Evolutionary conservation across 306 rosid species (phyloP).

Genomic region (Astragalus glycyphyllos): DNA sequence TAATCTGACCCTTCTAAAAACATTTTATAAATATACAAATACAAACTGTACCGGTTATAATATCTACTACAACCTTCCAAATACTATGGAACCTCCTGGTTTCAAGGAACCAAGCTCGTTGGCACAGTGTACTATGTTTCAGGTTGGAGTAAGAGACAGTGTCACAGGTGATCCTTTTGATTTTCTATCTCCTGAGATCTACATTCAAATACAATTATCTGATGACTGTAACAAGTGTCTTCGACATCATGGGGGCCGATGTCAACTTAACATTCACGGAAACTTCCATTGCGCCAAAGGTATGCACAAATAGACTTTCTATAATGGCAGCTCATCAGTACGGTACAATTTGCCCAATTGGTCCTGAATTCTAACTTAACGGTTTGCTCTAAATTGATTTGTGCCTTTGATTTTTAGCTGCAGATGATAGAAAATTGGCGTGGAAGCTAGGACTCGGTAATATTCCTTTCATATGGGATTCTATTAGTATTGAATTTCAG

Average conservation of each 20-base stretch:
- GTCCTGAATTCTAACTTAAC: neutral
- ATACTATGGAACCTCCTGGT: neutral
- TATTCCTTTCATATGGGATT: neutral
- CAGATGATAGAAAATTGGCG: conserved; percentile 26
- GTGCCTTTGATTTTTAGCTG: neutral
- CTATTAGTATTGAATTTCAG: neutral
- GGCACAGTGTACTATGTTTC: conserved; percentile 35
- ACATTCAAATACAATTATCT: conserved; percentile 28
- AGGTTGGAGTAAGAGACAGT: conserved; percentile 19
- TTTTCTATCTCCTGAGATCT: neutral
- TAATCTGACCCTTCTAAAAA: neutral
- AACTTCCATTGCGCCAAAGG: conserved; percentile 38
- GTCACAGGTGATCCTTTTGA: neutral
- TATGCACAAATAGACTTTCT: neutral
- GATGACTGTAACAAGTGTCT: conserved; percentile 34
- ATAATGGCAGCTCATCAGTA: neutral
- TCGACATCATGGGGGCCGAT: conserved; percentile 2
- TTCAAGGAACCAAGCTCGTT: neutral
- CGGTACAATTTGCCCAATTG: neutral
- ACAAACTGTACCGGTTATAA: neutral
- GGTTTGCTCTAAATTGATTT: neutral
- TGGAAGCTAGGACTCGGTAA: conserved; percentile 41
- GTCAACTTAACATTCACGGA: conserved; percentile 24
- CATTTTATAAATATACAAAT: neutral
- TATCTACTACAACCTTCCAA: conserved; percentile 27